phyloP scores from a whole-genome alignment of 2,329 filamentous ascomycete genomes.

The Aspergillus piperis region DNA sequence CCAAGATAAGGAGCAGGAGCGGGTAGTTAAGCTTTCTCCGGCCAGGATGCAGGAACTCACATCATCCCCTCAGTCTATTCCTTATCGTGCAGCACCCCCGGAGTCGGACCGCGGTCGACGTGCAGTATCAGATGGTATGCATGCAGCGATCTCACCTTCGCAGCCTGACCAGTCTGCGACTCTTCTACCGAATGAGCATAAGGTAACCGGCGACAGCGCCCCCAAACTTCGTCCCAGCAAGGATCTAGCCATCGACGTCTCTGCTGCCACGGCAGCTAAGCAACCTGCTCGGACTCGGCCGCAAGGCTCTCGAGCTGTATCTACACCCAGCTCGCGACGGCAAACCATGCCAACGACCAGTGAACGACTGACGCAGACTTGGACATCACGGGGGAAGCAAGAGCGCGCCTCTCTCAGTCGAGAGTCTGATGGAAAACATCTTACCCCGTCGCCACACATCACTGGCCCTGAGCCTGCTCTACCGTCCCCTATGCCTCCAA shows the following conservation, averaged over 20 bases:
- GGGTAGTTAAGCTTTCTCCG: constrained; percentile 54
- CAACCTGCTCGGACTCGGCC: constrained; percentile 34
- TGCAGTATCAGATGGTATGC: constrained; percentile 24
- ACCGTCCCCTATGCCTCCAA: constrained; percentile 52
- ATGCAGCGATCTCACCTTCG: constrained; percentile 7
- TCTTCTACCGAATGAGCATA: constrained; percentile 32
- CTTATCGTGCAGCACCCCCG: constrained; percentile 44
- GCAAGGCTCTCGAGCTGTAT: constrained; percentile 37
- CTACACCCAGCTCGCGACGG: constrained; percentile 39
- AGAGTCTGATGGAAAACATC: constrained; percentile 37
- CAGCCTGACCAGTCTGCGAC: constrained; percentile 18
- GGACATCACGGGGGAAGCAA: constrained; percentile 36
- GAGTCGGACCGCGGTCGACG: constrained; percentile 26
- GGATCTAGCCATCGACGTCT: constrained; percentile 19
- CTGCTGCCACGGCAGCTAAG: constrained; percentile 5
- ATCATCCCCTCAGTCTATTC: constrained; percentile 56
- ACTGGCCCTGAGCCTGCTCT: constrained; percentile 36
- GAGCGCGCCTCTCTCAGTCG: constrained; percentile 32
- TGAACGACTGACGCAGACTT: constrained; percentile 36
- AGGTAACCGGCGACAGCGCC: constrained; percentile 20
- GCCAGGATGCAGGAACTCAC: constrained; percentile 58
- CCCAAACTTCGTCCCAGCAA: constrained; percentile 27
- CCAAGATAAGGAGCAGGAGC: constrained; percentile 29
- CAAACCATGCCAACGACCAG: constrained; percentile 32
- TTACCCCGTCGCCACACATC: constrained; percentile 28